These are phyloP conservation scores for Exsudoporus floridanus DNA, from an alignment of 1,284 basidiomycete genomes.

Conservation along the genomic window DNA sequence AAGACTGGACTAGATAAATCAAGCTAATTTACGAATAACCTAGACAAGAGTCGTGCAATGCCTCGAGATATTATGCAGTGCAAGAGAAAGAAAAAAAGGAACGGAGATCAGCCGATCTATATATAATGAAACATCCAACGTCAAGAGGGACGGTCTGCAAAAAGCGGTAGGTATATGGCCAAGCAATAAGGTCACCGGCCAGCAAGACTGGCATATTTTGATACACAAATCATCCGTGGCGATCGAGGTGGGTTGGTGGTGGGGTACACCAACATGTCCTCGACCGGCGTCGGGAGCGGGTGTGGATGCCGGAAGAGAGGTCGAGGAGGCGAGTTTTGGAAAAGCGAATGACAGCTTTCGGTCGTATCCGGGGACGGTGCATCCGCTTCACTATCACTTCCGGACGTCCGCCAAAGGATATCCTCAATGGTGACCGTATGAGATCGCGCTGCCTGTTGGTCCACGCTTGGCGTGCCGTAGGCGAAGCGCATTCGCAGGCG, in stretches of 20 bases:
- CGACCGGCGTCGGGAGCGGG: conserved; percentile 54
- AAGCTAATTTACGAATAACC: conserved; percentile 32
- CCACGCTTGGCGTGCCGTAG: conserved; percentile 16
- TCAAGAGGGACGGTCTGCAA: not conserved
- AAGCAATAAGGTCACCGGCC: conserved; percentile 32
- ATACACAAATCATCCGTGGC: conserved; percentile 26
- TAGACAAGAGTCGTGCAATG: conserved; percentile 6
- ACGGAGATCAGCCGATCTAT: conserved; percentile 8
- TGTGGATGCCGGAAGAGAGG: conserved; percentile 30
- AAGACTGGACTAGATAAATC: not conserved
- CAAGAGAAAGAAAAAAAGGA: not conserved
- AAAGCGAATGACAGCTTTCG: conserved; percentile 16
- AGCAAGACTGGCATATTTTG: conserved; percentile 36
- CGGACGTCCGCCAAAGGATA: conserved; percentile 31
- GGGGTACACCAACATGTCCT: conserved; percentile 42
- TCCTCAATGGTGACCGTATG: conserved; percentile 31
- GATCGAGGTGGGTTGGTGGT: conserved; percentile 12
- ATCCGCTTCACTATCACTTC: conserved; percentile 32
- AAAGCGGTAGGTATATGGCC: not conserved
- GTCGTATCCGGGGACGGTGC: conserved; percentile 26
- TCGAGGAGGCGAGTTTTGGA: conserved; percentile 18
- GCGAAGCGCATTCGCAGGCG: conserved; percentile 32
- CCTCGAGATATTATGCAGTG: not conserved
- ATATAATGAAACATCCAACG: conserved; percentile 1
- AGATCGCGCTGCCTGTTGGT: conserved; percentile 18